Conservation (phyloP, 1,139 yeast species). For the Kurtzmaniella quercitrusa region DNA sequence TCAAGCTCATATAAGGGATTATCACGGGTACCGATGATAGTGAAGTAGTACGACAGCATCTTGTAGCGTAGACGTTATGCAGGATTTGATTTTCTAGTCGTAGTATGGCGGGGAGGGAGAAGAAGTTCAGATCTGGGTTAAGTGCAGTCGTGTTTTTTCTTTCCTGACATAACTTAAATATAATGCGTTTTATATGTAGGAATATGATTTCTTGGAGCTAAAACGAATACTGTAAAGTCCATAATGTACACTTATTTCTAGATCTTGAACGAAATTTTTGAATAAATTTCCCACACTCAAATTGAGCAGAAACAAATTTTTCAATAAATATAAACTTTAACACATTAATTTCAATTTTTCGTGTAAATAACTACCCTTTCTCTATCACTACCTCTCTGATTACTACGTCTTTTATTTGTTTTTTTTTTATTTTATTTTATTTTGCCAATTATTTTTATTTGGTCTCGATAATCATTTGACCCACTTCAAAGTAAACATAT, state of each 20-base stretch:
- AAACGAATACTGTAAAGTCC: no score
- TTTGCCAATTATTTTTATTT: neutral
- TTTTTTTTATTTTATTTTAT: neutral
- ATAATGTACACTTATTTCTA: no score
- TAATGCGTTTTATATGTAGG: no score
- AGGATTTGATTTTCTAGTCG: neutral
- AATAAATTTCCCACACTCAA: no score
- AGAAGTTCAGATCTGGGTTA: no score
- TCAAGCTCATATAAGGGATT: slow-evolving; percentile 86
- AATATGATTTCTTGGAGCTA: no score
- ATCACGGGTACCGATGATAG: slow-evolving; percentile 84
- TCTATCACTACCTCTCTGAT: neutral
- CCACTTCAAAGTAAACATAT: neutral
- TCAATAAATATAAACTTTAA: no score
- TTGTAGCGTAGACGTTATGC: neutral
- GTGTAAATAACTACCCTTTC: neutral
- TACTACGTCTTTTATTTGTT: neutral
- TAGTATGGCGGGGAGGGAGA: neutral
- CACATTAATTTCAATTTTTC: no score
- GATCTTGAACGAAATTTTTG: no score
- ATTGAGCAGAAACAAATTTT: no score
- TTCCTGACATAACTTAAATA: no score
- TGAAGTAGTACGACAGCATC: slow-evolving; percentile 71
- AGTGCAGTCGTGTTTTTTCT: no score
- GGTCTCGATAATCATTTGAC: neutral